These are phyloP conservation scores for Angophora floribunda DNA, from an alignment of 345 rosid species.

Conservation along the genomic window DNA sequence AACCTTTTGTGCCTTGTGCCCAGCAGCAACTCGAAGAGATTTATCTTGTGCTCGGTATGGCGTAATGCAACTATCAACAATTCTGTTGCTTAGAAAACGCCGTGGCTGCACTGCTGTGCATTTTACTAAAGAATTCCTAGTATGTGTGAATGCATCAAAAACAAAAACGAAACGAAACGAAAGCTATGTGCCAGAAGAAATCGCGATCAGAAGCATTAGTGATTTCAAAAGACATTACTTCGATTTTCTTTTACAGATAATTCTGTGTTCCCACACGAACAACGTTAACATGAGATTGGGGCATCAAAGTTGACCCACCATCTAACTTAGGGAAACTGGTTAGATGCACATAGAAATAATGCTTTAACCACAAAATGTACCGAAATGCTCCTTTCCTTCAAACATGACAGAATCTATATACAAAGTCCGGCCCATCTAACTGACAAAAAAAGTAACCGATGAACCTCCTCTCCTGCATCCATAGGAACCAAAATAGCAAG, in stretches of 20 bases:
- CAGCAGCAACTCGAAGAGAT: not conserved
- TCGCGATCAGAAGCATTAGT: not conserved
- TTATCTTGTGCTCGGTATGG: not conserved
- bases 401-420: not conserved
- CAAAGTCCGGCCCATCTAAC: not conserved
- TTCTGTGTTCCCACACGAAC: not conserved
- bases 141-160: not conserved
- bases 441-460: not conserved
- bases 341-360: not conserved
- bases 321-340: not conserved
- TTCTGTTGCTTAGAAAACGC: not conserved
- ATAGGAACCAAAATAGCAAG: not conserved
- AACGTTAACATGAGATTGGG: not conserved
- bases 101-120: not conserved
- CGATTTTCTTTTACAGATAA: not conserved
- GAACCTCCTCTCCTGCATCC: not conserved
- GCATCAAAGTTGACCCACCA: not conserved
- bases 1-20: not conserved
- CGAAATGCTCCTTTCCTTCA: not conserved
- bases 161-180: not conserved
- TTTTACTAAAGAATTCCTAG: not conserved
- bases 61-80: not conserved
- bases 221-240: not conserved
- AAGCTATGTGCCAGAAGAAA: not conserved
- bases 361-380: not conserved